phyloP scores from a whole-genome alignment of 441 rosid genomes.

The Syzygium syzygioides region DNA sequence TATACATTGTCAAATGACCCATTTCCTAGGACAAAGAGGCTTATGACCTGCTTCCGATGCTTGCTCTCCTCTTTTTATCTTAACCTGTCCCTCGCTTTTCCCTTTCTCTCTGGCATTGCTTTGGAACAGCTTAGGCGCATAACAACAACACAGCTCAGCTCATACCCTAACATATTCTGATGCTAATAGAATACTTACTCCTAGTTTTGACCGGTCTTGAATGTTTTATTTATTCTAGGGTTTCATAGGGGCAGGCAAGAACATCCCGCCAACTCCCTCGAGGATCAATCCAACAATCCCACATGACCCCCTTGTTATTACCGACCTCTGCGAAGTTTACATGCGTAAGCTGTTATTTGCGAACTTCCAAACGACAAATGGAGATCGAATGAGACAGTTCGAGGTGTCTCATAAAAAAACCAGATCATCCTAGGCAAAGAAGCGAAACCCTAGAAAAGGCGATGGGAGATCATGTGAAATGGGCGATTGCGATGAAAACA shows the following conservation, averaged over 20 bases:
- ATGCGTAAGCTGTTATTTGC: constrained; percentile 11
- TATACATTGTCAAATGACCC: neutral
- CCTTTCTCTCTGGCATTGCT: neutral
- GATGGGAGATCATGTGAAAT: neutral
- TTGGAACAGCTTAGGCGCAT: neutral
- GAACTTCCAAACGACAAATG: constrained; percentile 12
- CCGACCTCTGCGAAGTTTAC: constrained; percentile 4
- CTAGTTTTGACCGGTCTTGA: neutral
- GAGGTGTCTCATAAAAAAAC: neutral
- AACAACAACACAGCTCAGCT: neutral
- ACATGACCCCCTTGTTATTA: constrained; percentile 24
- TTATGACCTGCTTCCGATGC: neutral
- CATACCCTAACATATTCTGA: neutral
- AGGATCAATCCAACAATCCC: constrained; percentile 2
- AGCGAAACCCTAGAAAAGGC: neutral
- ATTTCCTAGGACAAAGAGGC: neutral
- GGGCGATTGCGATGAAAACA: neutral
- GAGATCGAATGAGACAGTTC: neutral
- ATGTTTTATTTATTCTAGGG: neutral
- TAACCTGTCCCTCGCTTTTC: neutral
- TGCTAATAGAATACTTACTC: neutral
- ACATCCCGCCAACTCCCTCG: neutral
- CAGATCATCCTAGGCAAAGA: neutral
- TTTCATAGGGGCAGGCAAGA: neutral
- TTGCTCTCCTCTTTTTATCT: neutral